A percentile compares a stretch with the other conserved stretches of the same genome.
These are phyloP conservation scores for Colletotrichum sp. DNA, from an alignment of 2,329 filamentous ascomycete species.

Conservation along the genomic window DNA sequence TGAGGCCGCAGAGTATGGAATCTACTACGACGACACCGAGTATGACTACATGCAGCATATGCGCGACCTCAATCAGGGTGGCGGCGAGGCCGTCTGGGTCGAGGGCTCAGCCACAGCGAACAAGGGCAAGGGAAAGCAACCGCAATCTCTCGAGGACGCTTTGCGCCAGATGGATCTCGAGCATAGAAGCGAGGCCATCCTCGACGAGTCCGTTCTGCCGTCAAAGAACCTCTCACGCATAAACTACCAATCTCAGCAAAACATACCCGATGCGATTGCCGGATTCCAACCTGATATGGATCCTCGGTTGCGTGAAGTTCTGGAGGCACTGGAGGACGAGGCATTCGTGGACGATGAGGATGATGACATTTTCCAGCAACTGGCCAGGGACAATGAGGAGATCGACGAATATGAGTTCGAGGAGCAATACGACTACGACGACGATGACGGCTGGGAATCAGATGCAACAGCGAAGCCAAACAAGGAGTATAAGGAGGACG, in stretches of 20 bases:
- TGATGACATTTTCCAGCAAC: slow-evolving; percentile 81
- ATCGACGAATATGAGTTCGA: slow-evolving; percentile 84
- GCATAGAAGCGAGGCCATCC: slow-evolving; percentile 59
- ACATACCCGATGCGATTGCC: slow-evolving; percentile 87
- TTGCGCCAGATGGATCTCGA: slow-evolving; percentile 67
- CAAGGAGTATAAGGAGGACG: slow-evolving; percentile 58
- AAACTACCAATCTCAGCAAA: slow-evolving; percentile 91
- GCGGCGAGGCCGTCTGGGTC: slow-evolving; percentile 82
- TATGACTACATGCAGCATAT: slow-evolving; percentile 99
- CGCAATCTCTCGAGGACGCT: slow-evolving; percentile 82
- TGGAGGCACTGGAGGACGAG: slow-evolving; percentile 95
- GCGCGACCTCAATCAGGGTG: slow-evolving; percentile 79
- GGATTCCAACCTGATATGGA: slow-evolving; percentile 99
- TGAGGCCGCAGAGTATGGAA: slow-evolving; percentile 90
- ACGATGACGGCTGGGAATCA: slow-evolving; percentile 92
- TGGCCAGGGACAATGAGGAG: slow-evolving; percentile 74
- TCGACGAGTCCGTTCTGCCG: slow-evolving; percentile 78
- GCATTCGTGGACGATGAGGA: slow-evolving; percentile 86
- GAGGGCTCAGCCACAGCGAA: slow-evolving; percentile 68
- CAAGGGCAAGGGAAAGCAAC: slow-evolving; percentile 75
- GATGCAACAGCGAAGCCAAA: slow-evolving; percentile 86
- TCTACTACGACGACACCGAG: slow-evolving; percentile 92
- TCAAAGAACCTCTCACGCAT: slow-evolving; percentile 78
- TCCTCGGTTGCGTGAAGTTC: slow-evolving; percentile 83
- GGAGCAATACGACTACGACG: slow-evolving; percentile 57